Evolutionary conservation across 2,329 filamentous ascomycete genomes (phyloP).

Genomic region (Aspergillus novoparasiticus): DNA sequence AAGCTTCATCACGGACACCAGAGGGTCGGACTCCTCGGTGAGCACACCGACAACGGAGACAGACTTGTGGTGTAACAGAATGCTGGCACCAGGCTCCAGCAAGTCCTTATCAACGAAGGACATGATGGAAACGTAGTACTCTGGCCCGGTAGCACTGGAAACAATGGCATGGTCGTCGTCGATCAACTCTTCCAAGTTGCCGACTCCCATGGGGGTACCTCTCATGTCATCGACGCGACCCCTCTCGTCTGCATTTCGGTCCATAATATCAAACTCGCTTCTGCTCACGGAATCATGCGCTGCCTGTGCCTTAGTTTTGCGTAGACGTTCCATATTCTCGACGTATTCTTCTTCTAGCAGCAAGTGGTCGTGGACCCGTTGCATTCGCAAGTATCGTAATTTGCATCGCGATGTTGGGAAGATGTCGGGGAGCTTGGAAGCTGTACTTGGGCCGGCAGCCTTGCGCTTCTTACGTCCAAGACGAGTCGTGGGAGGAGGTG

Average conservation of each 20-base stretch:
- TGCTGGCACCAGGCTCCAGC: conserved; percentile 91
- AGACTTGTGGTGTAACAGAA: conserved; percentile 94
- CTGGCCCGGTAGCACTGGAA: conserved; percentile 92
- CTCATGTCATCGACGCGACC: conserved; percentile 97
- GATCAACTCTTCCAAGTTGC: conserved; percentile 96
- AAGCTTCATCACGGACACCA: conserved; percentile 98
- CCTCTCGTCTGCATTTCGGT: conserved; percentile 92
- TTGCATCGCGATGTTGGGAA: conserved; percentile 98
- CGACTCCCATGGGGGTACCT: conserved; percentile 97
- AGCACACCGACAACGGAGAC: conserved; percentile 97
- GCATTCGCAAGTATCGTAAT: conserved; percentile 94
- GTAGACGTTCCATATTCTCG: conserved; percentile 94
- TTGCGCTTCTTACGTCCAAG: conserved; percentile 99
- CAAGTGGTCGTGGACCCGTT: conserved; percentile 96
- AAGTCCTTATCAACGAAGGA: conserved; percentile 99
- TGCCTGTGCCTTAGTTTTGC: conserved; percentile 80
- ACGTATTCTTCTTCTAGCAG: conserved; percentile 98
- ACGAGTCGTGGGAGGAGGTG: conserved; percentile 92
- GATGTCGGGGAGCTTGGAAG: conserved; percentile 90
- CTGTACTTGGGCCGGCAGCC: conserved; percentile 86
- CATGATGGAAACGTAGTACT: conserved; percentile 99
- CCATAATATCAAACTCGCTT: conserved; percentile 73
- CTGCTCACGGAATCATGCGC: conserved; percentile 56
- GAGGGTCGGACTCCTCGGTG: conserved; percentile 91
- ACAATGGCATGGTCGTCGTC: conserved; percentile 99